phyloP scores from a whole-genome alignment of 2,329 filamentous ascomycete genomes.

The Keithomyces neogunnii region DNA sequence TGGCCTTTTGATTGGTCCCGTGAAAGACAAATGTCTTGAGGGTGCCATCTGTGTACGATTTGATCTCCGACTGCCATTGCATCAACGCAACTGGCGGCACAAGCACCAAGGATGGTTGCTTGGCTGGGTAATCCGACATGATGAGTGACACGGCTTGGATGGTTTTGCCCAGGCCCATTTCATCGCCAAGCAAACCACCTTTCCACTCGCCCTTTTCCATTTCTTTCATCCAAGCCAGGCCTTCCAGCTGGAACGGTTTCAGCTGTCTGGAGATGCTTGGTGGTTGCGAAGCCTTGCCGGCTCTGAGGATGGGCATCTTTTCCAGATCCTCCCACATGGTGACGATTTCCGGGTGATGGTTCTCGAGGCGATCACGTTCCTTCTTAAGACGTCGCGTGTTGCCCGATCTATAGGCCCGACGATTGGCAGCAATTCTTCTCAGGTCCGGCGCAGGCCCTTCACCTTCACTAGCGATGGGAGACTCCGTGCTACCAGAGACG shows the following conservation, averaged over 20 bases:
- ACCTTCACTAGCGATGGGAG: constrained; percentile 14
- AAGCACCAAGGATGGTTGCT: constrained; percentile 74
- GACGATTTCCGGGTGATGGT: constrained; percentile 66
- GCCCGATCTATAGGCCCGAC: constrained; percentile 25
- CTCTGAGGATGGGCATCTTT: constrained; percentile 56
- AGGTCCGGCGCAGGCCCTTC: constrained; percentile 10
- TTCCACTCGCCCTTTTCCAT: constrained; percentile 83
- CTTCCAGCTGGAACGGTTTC: constrained; percentile 90
- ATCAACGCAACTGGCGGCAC: constrained; percentile 90
- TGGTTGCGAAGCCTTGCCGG: constrained; percentile 43
- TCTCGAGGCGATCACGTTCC: constrained; percentile 61
- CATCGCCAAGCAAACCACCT: constrained; percentile 86
- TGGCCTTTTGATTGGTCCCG: constrained; percentile 75
- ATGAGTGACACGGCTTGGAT: constrained; percentile 96
- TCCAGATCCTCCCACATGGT: constrained; percentile 81
- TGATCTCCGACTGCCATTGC: constrained; percentile 85
- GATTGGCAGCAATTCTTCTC: constrained; percentile 14
- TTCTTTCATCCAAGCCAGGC: constrained; percentile 85
- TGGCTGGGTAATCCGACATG: constrained; percentile 92
- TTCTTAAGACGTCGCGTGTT: constrained; percentile 21
- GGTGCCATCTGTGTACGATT: constrained; percentile 74
- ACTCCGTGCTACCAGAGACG: constrained; percentile 4
- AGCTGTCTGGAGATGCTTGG: constrained; percentile 69
- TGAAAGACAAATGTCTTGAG: constrained; percentile 89
- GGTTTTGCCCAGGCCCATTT: constrained; percentile 98